Evolutionary conservation across 176 grass and related monocot genomes (phyloP).

Genomic region (Thinopyrum elongatum): DNA sequence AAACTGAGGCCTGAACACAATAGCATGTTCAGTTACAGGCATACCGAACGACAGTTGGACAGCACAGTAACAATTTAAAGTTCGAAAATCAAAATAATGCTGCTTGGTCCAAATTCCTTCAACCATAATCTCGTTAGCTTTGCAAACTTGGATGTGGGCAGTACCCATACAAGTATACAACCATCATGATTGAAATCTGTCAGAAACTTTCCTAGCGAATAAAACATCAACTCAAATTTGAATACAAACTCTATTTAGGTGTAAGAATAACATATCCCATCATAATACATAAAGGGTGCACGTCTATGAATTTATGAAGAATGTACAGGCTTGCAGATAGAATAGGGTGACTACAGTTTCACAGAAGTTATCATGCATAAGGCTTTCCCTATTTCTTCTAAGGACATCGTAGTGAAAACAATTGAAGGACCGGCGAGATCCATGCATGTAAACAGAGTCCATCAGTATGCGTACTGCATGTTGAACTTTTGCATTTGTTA

Average conservation of each 20-base stretch:
- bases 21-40: not conserved
- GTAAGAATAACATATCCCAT: not conserved
- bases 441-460: not conserved
- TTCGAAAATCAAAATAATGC: not conserved
- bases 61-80: not conserved
- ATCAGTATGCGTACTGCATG: not conserved
- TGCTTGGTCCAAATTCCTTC: not conserved
- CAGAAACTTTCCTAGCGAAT: not conserved
- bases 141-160: not conserved
- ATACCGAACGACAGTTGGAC: not conserved
- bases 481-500: not conserved
- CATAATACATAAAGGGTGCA: not conserved
- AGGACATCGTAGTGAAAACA: not conserved
- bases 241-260: not conserved
- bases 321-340: not conserved
- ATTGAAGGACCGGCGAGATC: not conserved
- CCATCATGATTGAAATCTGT: not conserved
- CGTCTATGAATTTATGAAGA: not conserved
- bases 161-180: not conserved
- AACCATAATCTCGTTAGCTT: not conserved
- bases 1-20: constrained; percentile 1
- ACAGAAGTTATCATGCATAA: not conserved
- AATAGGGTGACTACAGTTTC: not conserved
- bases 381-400: not conserved
- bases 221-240: not conserved